Evolutionary conservation across 129 eudicot species (phyloP), one percentile per base, ranked within the genome.

Genomic region (Tagetes erecta): DNA sequence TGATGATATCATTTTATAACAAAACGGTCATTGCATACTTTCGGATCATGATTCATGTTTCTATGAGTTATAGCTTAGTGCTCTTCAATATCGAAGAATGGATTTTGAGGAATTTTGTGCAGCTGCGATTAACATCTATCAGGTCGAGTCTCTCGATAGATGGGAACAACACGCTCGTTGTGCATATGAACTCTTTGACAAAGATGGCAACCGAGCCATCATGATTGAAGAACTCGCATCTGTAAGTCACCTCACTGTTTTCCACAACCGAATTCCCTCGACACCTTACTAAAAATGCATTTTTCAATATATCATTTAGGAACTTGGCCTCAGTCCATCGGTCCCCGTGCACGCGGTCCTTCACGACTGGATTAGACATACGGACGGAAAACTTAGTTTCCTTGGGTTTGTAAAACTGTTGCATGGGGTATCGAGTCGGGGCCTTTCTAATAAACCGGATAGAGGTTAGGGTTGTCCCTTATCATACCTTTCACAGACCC

Each of bases 111-210:
- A 94, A 82, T 94, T 94, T 76, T 90, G 96, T 88, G 99, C 97
- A 27, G 99, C 99, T 50, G 82, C 96, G 8, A 73, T 82, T 66
- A 94, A 93, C 74, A 93, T 91, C 27, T 66, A 90, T 80, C 99
- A 94, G 82, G 87, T 95, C 4, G 99, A 95, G 81, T 94, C 95
- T 68, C 92, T 87, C 73, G 97, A 95, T 5, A 74, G 92, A 70
- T 94, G 99, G 97, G 99, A 94, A 74, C 96, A 94, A 78, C 93
- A 90, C 53, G 99, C 99, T 80, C 94, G 96, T 51, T 80, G 84
- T 60, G 99, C 97, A 66, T 94, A 90, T 49, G 99, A 94, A 67
- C 81, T 86, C 63, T 94, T 94, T 55, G 99, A 94, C 72, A 88
- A 88, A 81, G 91, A 94, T 70, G 97, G 99, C 12, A 94, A 94